Conservation (phyloP, 225 moss, liverwort and hornwort species). For the Bryoerythrophyllum caledonicum region DNA sequence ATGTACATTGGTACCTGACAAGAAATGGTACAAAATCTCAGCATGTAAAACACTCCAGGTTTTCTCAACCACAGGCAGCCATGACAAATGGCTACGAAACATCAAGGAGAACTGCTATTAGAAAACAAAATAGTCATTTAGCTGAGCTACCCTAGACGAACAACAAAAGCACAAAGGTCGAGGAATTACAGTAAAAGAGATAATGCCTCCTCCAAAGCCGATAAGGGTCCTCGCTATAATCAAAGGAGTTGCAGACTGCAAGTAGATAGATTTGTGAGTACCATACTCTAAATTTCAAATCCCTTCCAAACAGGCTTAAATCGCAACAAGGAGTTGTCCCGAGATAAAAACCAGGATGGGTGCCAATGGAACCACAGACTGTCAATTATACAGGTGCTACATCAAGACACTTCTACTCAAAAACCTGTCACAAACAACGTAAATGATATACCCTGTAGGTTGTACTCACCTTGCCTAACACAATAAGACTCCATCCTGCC, state of each 20-base stretch:
- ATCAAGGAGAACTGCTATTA: not conserved
- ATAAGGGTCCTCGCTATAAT: conserved; percentile 63
- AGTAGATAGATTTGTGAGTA: not conserved
- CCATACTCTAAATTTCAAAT: not conserved
- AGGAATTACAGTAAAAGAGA: conserved; percentile 71
- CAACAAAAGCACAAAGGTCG: not conserved
- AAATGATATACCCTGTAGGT: not conserved
- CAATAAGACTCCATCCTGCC: conserved; percentile 63
- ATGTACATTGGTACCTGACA: conserved; percentile 71
- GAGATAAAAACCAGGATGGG: not conserved
- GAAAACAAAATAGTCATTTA: not conserved
- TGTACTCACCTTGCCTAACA: conserved; percentile 56
- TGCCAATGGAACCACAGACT: not conserved
- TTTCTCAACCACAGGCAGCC: not conserved
- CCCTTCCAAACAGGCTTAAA: conserved; percentile 7
- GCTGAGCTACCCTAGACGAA: not conserved
- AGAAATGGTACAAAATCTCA: not conserved
- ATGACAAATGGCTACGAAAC: not conserved
- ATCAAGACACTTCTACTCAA: not conserved
- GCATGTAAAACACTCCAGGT: not conserved
- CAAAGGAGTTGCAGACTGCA: conserved; percentile 65
- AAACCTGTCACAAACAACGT: not conserved
- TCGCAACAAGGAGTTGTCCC: no score
- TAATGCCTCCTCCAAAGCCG: conserved; percentile 73
- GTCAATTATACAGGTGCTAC: not conserved